Percentiles rank a stretch among this genome's conserved stretches.
phyloP scores from a whole-genome alignment of 331 rosid species.

The Erythrophleum ivorense region DNA sequence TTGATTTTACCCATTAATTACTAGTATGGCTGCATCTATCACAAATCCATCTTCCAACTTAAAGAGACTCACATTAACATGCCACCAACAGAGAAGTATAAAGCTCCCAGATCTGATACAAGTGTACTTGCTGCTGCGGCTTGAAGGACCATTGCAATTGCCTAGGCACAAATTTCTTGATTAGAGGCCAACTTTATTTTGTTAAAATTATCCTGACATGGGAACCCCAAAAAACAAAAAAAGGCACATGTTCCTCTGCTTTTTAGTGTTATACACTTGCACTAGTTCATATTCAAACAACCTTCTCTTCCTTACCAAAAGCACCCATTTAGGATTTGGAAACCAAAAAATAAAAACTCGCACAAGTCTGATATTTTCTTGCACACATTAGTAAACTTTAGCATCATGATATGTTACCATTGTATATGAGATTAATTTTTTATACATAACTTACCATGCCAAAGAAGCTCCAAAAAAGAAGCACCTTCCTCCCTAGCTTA shows the following conservation, averaged over 20 bases:
- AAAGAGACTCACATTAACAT: slow-evolving; percentile 80
- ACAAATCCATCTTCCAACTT: slow-evolving; percentile 28
- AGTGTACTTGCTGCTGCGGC: slow-evolving; percentile 71
- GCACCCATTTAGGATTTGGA: slow-evolving; percentile 20
- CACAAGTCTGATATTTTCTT: not conserved
- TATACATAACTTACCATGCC: slow-evolving; percentile 80
- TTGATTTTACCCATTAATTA: slow-evolving; percentile 14
- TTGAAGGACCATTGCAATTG: slow-evolving; percentile 77
- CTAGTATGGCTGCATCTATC: slow-evolving; percentile 30
- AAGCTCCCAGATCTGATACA: slow-evolving; percentile 54
- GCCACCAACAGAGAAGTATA: slow-evolving; percentile 90
- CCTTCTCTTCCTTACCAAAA: slow-evolving; percentile 16
- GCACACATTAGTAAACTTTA: not conserved
- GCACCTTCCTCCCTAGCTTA: slow-evolving; percentile 87
- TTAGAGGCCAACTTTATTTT: slow-evolving; percentile 22
- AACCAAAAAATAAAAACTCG: not conserved
- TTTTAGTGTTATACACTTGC: not conserved
- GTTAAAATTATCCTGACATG: slow-evolving; percentile 11
- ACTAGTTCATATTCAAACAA: slow-evolving; percentile 30
- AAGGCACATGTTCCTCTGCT: slow-evolving; percentile 7
- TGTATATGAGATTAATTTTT: not conserved
- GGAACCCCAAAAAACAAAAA: not conserved
- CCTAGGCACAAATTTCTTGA: slow-evolving; percentile 49
- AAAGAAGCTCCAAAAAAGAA: slow-evolving; percentile 89
- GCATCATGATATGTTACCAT: not conserved